Evolutionary conservation across 306 rosid genomes (phyloP).

Genomic region (Quercus aquifolioides): DNA sequence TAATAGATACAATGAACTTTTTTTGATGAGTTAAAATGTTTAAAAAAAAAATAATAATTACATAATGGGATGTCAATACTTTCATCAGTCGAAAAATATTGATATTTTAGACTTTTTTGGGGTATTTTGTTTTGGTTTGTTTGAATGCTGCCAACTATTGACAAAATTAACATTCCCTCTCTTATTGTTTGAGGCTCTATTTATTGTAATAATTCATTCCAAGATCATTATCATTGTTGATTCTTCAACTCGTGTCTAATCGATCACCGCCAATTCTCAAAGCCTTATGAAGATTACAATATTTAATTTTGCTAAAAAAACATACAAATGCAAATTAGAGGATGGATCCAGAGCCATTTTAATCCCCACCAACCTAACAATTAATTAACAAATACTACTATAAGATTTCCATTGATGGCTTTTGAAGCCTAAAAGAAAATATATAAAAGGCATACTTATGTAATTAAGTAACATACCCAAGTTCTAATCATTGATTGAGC

Average conservation of each 20-base stretch:
- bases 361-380: background rate
- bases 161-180: background rate
- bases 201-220: background rate
- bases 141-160: too few species aligned
- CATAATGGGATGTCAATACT: too few species aligned
- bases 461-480: background rate
- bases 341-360: background rate
- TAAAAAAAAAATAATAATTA: too few species aligned
- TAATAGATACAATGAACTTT: too few species aligned
- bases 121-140: too few species aligned
- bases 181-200: background rate
- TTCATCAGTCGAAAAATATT: too few species aligned
- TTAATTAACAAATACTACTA: background rate
- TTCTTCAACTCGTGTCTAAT: background rate
- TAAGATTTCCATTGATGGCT: constrained; percentile 6
- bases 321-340: background rate
- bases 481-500: too few species aligned
- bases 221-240: background rate
- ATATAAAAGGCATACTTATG: background rate
- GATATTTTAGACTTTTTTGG: too few species aligned
- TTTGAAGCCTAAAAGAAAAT: background rate
- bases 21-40: too few species aligned
- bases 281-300: too few species aligned
- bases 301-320: background rate
- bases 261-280: too few species aligned